A percentile compares a stretch with the other conserved stretches of the same genome.
These are phyloP conservation scores for Hansenula sp. DNA, from an alignment of 1,139 yeast genomes.

Conservation along the genomic window DNA sequence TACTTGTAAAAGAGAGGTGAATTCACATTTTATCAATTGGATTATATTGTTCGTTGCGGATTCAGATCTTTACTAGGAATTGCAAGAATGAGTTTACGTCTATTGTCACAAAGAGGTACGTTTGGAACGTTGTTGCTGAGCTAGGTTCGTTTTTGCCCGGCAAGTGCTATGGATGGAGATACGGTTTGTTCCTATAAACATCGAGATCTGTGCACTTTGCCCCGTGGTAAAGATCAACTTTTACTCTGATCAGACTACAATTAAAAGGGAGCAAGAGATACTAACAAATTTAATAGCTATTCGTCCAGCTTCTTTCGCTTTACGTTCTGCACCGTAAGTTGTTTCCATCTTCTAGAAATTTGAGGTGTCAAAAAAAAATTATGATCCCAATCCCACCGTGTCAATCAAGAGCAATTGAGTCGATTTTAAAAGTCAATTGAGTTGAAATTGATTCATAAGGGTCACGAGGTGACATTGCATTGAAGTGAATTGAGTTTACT, in stretches of 20 bases:
- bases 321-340: slow-evolving; percentile 18
- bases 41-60: background rate
- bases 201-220: no score
- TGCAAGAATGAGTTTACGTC: slow-evolving; percentile 20
- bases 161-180: background rate
- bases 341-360: background rate
- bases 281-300: slow-evolving; percentile 18
- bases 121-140: slow-evolving; percentile 1
- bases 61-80: background rate
- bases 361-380: background rate
- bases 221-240: background rate
- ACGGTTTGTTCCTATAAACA: background rate
- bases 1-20: background rate
- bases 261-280: background rate
- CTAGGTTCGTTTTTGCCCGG: background rate
- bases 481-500: background rate
- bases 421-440: no score
- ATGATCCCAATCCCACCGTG: background rate
- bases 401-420: background rate
- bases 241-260: background rate
- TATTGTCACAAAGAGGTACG: slow-evolving; percentile 23
- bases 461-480: background rate
- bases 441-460: background rate
- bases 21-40: background rate
- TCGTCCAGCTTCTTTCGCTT: slow-evolving; percentile 22